Evolutionary conservation across 352 stramenopile species (phyloP).

Genomic region (Phytophthora hybrid): DNA sequence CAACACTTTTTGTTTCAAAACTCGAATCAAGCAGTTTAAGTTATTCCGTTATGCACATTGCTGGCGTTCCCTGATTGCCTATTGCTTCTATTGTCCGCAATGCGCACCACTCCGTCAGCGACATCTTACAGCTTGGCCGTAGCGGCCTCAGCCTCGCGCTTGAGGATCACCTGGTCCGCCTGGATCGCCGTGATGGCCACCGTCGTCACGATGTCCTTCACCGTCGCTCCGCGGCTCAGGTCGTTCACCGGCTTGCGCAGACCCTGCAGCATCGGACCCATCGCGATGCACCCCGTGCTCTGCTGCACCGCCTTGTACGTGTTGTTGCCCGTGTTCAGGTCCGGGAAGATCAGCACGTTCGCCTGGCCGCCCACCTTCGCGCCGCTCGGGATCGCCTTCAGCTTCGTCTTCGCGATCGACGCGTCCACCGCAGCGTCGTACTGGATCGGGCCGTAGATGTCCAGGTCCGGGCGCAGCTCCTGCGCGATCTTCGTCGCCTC

Average conservation of each 20-base stretch:
- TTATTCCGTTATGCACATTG: slow-evolving; percentile 39
- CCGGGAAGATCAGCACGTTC: slow-evolving; percentile 89
- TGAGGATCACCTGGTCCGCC: slow-evolving; percentile 68
- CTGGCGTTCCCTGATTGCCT: slow-evolving; percentile 9
- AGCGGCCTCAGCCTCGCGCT: slow-evolving; percentile 29
- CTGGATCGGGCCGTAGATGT: slow-evolving; percentile 90
- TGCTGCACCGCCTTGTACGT: slow-evolving; percentile 92
- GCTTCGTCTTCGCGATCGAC: slow-evolving; percentile 84
- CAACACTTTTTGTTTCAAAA: background rate
- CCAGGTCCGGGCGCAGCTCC: slow-evolving; percentile 67
- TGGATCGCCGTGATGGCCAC: slow-evolving; percentile 91
- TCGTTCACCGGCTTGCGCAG: slow-evolving; percentile 91
- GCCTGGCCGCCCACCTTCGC: slow-evolving; percentile 80
- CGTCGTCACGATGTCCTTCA: slow-evolving; percentile 93
- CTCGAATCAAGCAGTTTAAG: slow-evolving; percentile 32
- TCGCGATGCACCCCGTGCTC: slow-evolving; percentile 76
- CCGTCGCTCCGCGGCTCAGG: slow-evolving; percentile 84
- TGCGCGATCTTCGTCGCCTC: slow-evolving; percentile 79
- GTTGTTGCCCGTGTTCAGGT: slow-evolving; percentile 91
- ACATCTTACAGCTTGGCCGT: slow-evolving; percentile 28
- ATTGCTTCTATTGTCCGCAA: slow-evolving; percentile 31
- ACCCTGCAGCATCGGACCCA: slow-evolving; percentile 91
- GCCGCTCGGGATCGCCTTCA: slow-evolving; percentile 67
- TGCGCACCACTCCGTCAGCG: slow-evolving; percentile 18
- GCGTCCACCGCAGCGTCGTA: slow-evolving; percentile 86